A percentile compares a stretch with the other conserved stretches of the same genome.
Conservation (phyloP, 176 grass and related monocot genomes). For the Bolboschoenus planiculmis region DNA sequence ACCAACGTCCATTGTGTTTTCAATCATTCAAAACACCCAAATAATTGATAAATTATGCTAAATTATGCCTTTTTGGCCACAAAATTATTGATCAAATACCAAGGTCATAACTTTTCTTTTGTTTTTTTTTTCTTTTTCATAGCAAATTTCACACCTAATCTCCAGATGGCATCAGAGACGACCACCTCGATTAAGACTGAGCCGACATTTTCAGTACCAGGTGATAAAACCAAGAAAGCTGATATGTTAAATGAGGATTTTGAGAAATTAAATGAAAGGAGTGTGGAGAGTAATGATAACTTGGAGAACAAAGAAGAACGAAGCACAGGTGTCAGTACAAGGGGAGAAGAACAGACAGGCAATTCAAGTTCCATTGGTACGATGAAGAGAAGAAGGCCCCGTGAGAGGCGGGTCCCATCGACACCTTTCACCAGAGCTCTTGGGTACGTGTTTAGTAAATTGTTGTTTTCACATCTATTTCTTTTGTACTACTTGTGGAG, state of each 20-base stretch:
- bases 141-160: background rate
- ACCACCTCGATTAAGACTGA: background rate
- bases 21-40: background rate
- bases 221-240: constrained; percentile 3
- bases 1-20: background rate
- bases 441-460: constrained; percentile 40
- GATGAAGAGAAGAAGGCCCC: constrained; percentile 50
- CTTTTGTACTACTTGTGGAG: background rate
- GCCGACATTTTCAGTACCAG: constrained; percentile 7
- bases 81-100: background rate
- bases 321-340: background rate
- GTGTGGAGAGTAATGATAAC: background rate
- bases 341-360: background rate
- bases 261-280: background rate
- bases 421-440: constrained; percentile 87
- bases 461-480: background rate
- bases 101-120: background rate
- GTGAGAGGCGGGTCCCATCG: constrained; percentile 78
- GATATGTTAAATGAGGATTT: background rate
- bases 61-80: background rate
- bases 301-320: background rate
- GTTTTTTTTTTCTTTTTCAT: background rate
- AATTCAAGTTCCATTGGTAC: background rate
- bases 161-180: background rate
- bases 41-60: background rate